Conservation (phyloP, 495 filamentous ascomycete species). For the Daldinia decipiens region DNA sequence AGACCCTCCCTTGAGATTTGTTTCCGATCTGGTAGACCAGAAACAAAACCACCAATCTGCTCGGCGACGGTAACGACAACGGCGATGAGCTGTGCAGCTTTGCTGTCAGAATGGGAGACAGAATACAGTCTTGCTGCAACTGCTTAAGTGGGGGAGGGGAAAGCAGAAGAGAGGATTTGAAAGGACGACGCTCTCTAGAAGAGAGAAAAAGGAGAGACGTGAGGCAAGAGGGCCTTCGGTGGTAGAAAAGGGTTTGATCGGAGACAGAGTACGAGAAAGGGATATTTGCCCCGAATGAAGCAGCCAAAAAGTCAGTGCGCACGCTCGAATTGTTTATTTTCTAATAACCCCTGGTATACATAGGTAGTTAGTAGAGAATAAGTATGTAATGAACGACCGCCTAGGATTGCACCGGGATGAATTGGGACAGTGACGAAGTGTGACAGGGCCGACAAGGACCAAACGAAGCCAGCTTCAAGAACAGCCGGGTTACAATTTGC, state of each 20-base stretch:
- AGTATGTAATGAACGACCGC: conserved; percentile 21
- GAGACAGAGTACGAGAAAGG: conserved; percentile 43
- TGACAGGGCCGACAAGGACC: conserved; percentile 32
- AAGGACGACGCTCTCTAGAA: conserved; percentile 28
- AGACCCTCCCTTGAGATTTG: conserved; percentile 28
- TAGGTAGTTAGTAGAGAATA: no score
- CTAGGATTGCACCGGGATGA: conserved; percentile 11
- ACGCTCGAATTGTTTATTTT: neutral
- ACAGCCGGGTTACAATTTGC: conserved; percentile 35
- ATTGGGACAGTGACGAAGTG: conserved; percentile 24
- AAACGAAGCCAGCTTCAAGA: conserved; percentile 41
- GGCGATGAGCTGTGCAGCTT: conserved; percentile 18
- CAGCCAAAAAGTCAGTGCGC: conserved; percentile 41
- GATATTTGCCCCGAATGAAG: conserved; percentile 45
- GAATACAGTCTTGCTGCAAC: conserved; percentile 50
- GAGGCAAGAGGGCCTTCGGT: conserved; percentile 22
- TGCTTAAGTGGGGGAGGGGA: conserved; percentile 31
- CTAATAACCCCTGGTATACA: conserved; percentile 21
- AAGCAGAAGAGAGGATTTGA: conserved; percentile 38
- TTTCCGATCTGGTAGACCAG: conserved; percentile 30
- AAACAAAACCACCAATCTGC: conserved; percentile 25
- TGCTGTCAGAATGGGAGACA: conserved; percentile 33
- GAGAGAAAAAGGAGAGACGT: conserved; percentile 44
- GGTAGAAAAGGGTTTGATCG: conserved; percentile 39
- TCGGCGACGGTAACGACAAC: conserved; percentile 18